Evolutionary conservation across 192 early-diverging fungal genomes (phyloP).

Genomic region (Kickxella alabastrina): DNA sequence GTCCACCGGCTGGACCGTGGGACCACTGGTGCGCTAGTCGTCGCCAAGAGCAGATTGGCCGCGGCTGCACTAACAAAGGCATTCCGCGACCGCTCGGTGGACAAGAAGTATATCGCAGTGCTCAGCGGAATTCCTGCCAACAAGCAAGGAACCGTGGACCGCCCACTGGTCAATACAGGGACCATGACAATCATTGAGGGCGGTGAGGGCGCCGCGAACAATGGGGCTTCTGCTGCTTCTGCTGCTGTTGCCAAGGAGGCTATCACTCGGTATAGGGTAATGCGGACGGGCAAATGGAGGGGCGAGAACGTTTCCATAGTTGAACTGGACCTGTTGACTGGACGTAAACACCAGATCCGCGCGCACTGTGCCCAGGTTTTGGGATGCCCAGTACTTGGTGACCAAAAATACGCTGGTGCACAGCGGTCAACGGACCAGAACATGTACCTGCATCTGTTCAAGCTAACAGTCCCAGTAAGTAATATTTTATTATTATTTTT

Average conservation of each 20-base stretch:
- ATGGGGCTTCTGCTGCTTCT: background rate
- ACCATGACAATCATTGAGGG: background rate
- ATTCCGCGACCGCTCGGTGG: slow-evolving; percentile 15
- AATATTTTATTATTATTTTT: too few relatives aligned
- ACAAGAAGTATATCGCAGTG: slow-evolving; percentile 23
- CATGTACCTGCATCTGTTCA: slow-evolving; percentile 27
- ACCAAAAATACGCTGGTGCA: slow-evolving; percentile 12
- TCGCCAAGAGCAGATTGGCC: slow-evolving; percentile 13
- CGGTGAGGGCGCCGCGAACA: too few relatives aligned
- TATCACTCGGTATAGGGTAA: slow-evolving; percentile 3
- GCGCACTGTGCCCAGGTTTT: slow-evolving; percentile 34
- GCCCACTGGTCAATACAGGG: slow-evolving; percentile 7
- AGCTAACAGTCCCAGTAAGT: slow-evolving; percentile 14
- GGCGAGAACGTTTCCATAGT: slow-evolving; percentile 4
- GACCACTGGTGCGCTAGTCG: slow-evolving; percentile 26
- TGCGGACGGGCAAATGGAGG: slow-evolving; percentile 8
- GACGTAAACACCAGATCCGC: slow-evolving; percentile 42
- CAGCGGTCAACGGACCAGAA: background rate
- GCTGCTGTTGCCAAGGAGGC: slow-evolving; percentile 8
- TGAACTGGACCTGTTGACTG: slow-evolving; percentile 24
- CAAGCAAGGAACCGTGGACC: slow-evolving; percentile 1
- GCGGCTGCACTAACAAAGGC: slow-evolving; percentile 13
- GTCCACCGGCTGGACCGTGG: slow-evolving; percentile 32
- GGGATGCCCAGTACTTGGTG: slow-evolving; percentile 27
- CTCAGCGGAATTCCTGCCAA: slow-evolving; percentile 10